Percentiles rank a stretch among this genome's conserved stretches.
Evolutionary conservation across 352 stramenopile genomes (phyloP).

Genomic region (Phytopythium cucurbitacearum): DNA sequence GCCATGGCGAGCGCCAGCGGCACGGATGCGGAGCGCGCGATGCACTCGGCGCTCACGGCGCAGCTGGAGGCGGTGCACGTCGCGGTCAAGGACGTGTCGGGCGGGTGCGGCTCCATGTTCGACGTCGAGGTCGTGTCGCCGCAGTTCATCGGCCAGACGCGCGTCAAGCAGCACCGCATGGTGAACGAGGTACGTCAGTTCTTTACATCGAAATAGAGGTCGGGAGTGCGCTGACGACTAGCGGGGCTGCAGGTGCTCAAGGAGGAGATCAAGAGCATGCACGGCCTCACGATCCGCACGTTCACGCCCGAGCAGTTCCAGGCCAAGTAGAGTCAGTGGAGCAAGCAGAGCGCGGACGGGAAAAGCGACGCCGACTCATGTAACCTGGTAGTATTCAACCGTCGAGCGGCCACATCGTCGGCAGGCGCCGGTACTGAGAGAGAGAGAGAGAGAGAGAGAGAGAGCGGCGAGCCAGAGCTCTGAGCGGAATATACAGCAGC

Average conservation of each 20-base stretch:
- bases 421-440: too few species aligned
- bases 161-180: conserved; percentile 86
- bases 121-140: conserved; percentile 82
- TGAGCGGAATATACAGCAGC: too few species aligned
- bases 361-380: not conserved
- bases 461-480: too few species aligned
- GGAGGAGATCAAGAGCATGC: conserved; percentile 84
- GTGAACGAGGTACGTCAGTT: conserved; percentile 65
- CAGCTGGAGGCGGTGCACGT: conserved; percentile 73
- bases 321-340: conserved; percentile 34
- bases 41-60: conserved; percentile 53
- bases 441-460: too few species aligned
- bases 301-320: conserved; percentile 76
- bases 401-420: too few species aligned
- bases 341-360: not conserved
- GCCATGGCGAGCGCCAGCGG: conserved; percentile 10
- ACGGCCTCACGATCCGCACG: conserved; percentile 79
- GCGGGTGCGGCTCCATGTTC: conserved; percentile 88
- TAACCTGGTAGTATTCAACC: too few species aligned
- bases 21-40: conserved; percentile 56
- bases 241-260: conserved; percentile 52
- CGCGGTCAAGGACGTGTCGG: conserved; percentile 84
- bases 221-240: not conserved
- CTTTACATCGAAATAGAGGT: not conserved
- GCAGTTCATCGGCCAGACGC: conserved; percentile 72